A percentile compares a stretch with the other conserved stretches of the same genome.
These are phyloP conservation scores for Hansenula lynferdii DNA, from an alignment of 1,139 yeast species.

Conservation along the genomic window DNA sequence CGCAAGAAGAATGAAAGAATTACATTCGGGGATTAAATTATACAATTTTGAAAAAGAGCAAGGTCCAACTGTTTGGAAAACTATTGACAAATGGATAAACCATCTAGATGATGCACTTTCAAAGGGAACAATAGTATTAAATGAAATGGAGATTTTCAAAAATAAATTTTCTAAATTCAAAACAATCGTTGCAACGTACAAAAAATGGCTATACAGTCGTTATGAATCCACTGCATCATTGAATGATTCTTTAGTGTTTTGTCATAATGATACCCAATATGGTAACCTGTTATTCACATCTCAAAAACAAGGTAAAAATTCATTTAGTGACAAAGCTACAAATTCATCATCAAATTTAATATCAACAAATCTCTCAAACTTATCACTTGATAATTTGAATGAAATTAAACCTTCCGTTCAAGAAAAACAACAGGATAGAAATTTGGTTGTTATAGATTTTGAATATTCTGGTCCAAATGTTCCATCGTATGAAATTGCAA, in stretches of 20 bases:
- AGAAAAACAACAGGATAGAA: slow-evolving; percentile 54
- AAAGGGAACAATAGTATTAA: slow-evolving; percentile 24
- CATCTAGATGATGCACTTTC: slow-evolving; percentile 43
- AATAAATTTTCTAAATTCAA: no score
- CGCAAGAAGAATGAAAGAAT: slow-evolving; percentile 94
- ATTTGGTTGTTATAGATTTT: slow-evolving; percentile 89
- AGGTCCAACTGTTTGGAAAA: slow-evolving; percentile 69
- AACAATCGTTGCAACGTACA: slow-evolving; percentile 45
- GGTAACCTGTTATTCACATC: slow-evolving; percentile 69
- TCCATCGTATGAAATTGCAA: slow-evolving; percentile 86
- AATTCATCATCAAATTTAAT: no score
- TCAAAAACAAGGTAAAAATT: no score
- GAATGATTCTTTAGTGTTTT: slow-evolving; percentile 57
- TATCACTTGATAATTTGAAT: slow-evolving; percentile 27
- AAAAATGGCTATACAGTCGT: slow-evolving; percentile 54
- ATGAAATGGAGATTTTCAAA: slow-evolving; percentile 46
- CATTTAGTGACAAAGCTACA: no score
- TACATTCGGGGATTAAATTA: slow-evolving; percentile 77
- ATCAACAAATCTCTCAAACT: slow-evolving; percentile 27
- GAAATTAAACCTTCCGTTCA: slow-evolving; percentile 29
- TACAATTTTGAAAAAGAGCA: slow-evolving; percentile 42
- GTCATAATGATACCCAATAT: slow-evolving; percentile 95
- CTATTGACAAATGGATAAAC: slow-evolving; percentile 67
- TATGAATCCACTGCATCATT: slow-evolving; percentile 41
- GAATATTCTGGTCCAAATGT: slow-evolving; percentile 94